Base-by-base conservation (phyloP, 805 yeast species). In the Saturnispora mendoncae region DNA sequence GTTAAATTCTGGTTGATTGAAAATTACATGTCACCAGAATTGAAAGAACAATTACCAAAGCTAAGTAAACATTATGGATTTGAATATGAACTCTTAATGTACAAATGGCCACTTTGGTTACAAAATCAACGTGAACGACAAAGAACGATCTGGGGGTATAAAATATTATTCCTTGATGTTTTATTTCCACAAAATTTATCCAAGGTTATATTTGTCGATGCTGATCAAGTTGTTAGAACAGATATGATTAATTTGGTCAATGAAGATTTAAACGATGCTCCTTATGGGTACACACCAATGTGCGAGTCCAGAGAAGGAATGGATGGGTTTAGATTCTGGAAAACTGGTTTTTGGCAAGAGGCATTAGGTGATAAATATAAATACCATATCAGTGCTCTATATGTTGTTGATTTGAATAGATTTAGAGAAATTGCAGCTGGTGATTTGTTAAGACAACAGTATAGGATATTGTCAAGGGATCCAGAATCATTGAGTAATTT, bases 91-190 rank as follows among this genome's bases (percentile, higher is more conserved):
- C 60, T 86, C 34, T 67, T 92, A n/a, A 75, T 82, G 1, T 90
- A 84, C 58, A 80, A 82, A 47, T 90, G 98, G 98, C 98, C 98
- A 12, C 58, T 67, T 8, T 90, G 97, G 95, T 65, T 90, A 17
- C 71, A 88, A 38, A 70, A 71, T 3, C 97, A 90, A 61, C 60
- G 80, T 28, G 90, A 82, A 49, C 76, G 76, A 52, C 87, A 80
- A 53, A 69, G 96, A 46, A 76, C 79, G 3, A 76, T 86, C 39
- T 84, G 95, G 87, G 95, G 92, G 4, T 84, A 82, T 56, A 90
- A 90, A 58, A 79, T 88, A 27, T 62, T 90, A 38, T 86, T 90
- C 52, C 62, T 87, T 47, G 98, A 90, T 62, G 88, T 83, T 1
- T 55, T 92, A 36, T 86, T 90, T 57, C 97, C 97, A 1, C 80